phyloP scores from a whole-genome alignment of 1,139 yeast species.

The Eremothecium cymbalariae region DNA sequence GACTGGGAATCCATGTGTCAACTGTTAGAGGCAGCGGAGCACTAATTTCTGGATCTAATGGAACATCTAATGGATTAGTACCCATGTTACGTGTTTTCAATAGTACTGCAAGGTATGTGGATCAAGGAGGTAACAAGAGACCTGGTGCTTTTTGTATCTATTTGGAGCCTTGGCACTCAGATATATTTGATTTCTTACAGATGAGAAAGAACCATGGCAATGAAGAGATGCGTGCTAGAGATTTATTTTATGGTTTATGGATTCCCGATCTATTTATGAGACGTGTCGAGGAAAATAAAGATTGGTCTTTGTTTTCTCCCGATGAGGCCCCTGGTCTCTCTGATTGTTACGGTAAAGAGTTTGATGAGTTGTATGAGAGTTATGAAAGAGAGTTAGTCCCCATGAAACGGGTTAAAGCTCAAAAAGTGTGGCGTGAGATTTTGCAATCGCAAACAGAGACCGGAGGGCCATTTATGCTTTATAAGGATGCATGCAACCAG shows the following conservation, averaged over 20 bases:
- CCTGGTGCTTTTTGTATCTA: constrained; percentile 90
- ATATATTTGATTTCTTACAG: constrained; percentile 71
- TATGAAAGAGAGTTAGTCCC: constrained; percentile 64
- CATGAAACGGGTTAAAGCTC: constrained; percentile 62
- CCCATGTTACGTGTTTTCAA: constrained; percentile 88
- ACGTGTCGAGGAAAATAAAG: constrained; percentile 67
- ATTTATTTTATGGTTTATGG: constrained; percentile 82
- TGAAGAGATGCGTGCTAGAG: constrained; percentile 84
- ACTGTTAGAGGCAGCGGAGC: constrained; percentile 79
- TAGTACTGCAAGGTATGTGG: constrained; percentile 86
- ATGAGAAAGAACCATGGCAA: constrained; percentile 85
- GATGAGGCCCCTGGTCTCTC: constrained; percentile 77
- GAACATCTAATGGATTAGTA: constrained; percentile 81
- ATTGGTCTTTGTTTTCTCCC: constrained; percentile 84
- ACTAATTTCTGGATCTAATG: constrained; percentile 81
- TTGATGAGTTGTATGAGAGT: constrained; percentile 54
- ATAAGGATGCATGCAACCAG: constrained; percentile 78
- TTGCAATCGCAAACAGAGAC: constrained; percentile 88
- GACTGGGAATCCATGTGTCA: constrained; percentile 78
- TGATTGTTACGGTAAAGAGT: constrained; percentile 76
- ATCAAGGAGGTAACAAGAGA: constrained; percentile 89
- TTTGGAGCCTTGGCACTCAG: constrained; percentile 89
- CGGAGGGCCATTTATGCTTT: constrained; percentile 87
- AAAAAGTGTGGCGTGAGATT: constrained; percentile 78
- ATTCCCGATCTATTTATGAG: constrained; percentile 85